These are phyloP conservation scores for Hura crepitans DNA, from an alignment of 441 rosid species.

Conservation along the genomic window DNA sequence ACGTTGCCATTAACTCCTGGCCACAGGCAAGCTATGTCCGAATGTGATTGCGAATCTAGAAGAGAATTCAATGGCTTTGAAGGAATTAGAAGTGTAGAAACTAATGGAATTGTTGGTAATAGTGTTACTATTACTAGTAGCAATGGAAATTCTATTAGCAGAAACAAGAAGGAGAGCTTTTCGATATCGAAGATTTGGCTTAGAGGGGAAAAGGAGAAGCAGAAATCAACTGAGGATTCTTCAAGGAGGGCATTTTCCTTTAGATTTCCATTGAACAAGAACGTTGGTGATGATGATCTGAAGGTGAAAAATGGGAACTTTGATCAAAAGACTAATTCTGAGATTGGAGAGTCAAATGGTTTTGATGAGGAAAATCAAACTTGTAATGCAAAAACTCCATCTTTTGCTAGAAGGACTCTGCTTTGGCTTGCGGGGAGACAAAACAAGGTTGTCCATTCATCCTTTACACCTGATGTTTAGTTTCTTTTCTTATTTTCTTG, in stretches of 20 bases:
- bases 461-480: slow-evolving; percentile 54
- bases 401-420: slow-evolving; percentile 90
- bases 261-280: slow-evolving; percentile 43
- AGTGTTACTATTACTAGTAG: slow-evolving; percentile 4
- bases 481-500: slow-evolving; percentile 19
- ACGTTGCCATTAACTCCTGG: slow-evolving; percentile 51
- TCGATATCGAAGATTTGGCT: slow-evolving; percentile 87
- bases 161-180: slow-evolving; percentile 62
- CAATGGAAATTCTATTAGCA: slow-evolving; percentile 28
- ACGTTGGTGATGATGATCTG: slow-evolving; percentile 28
- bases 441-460: slow-evolving; percentile 84
- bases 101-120: slow-evolving; percentile 17
- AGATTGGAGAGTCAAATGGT: slow-evolving; percentile 36
- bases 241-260: slow-evolving; percentile 76
- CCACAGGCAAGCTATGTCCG: slow-evolving; percentile 68
- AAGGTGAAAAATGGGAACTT: slow-evolving; percentile 27
- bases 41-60: slow-evolving; percentile 61
- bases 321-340: slow-evolving; percentile 31
- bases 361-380: slow-evolving; percentile 55
- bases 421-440: slow-evolving; percentile 84
- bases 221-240: slow-evolving; percentile 32
- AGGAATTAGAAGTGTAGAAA: slow-evolving; percentile 29
- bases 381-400: slow-evolving; percentile 57
- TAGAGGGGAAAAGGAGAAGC: slow-evolving; percentile 48
- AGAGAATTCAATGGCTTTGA: slow-evolving; percentile 53